Conservation (phyloP, 2,329 filamentous ascomycete species). For the Endocalyx cinctus region DNA sequence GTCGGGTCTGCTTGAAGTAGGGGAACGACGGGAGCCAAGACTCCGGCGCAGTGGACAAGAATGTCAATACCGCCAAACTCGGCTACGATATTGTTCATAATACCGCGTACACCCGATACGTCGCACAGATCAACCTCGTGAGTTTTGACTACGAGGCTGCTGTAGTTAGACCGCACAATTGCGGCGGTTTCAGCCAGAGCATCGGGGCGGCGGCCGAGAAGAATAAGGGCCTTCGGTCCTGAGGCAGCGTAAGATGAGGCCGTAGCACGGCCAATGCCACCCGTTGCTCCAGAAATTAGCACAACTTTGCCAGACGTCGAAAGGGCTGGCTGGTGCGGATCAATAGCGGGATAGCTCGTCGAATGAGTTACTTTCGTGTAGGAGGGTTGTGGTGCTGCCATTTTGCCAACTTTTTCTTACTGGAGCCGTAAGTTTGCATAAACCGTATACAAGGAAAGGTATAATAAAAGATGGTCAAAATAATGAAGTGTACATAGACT, state of each 20-base stretch:
- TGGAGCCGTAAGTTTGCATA: too few species aligned
- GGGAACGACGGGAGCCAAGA: slow-evolving; percentile 11
- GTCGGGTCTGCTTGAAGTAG: slow-evolving; percentile 15
- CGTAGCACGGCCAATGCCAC: slow-evolving; percentile 30
- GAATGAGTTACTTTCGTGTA: slow-evolving; percentile 12
- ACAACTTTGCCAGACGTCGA: slow-evolving; percentile 23
- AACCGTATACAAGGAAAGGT: too few species aligned
- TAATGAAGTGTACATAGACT: too few species aligned
- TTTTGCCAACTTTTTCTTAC: too few species aligned
- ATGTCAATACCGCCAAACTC: slow-evolving; percentile 30
- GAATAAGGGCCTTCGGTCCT: slow-evolving; percentile 17
- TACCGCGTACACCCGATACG: slow-evolving; percentile 13
- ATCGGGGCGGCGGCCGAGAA: slow-evolving; percentile 11
- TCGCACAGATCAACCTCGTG: slow-evolving; percentile 20
- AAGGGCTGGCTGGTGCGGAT: slow-evolving; percentile 8
- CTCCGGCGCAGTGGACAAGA: slow-evolving; percentile 29
- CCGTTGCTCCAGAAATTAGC: slow-evolving; percentile 30
- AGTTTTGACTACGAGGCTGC: slow-evolving; percentile 13
- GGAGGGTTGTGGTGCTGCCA: slow-evolving; percentile 10
- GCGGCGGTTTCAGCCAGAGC: slow-evolving; percentile 9
- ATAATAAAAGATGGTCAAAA: too few species aligned
- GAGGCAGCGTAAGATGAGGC: slow-evolving; percentile 30
- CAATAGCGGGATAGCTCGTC: slow-evolving; percentile 10
- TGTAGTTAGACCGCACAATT: slow-evolving; percentile 1
- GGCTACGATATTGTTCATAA: slow-evolving; percentile 12